Base-by-base conservation (phyloP, 495 filamentous ascomycete species). In the Podospora sp. region DNA sequence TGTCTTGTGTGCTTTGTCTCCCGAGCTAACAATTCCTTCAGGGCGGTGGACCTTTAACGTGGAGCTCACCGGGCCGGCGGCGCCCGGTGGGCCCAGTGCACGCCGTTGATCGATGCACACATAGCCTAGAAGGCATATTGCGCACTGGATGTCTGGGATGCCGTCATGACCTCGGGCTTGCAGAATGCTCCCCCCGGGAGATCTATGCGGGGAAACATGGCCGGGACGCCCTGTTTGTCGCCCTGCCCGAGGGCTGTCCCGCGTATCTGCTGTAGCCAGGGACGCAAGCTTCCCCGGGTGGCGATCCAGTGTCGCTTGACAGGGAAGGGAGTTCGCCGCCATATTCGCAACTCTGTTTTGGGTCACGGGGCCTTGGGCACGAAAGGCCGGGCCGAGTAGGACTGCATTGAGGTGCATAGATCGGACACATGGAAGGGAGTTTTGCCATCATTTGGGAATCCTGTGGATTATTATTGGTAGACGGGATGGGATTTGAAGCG, bases 1-100 rank as follows among this genome's bases (percentile, higher is more conserved):
- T 36, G 1, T 9, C 27, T 22, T 6, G 6, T 24, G 29, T 53
- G 8, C 60, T 21, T 25, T 35, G 35, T 62, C 29, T 50, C 36
- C 63, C 2, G 27, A 8, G 29, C 12, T 22, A 24, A 66, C 65
- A 65, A 68, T 66, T 59, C 22, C 20, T 33, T 21, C 21, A 84
- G 82, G 80, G 7, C 76, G 73, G 4, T 84, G 82, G 82, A 78
- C 73, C 6, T 84, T 84, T 33, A 83, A 83, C 60, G 72, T 80
- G 1, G 82, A 84, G 57, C 68, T 83, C 53, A 69, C 52, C 16
- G 65, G 63, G 35, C 24, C 62, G 11, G 51, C 56, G 6, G 6
- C 69, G 12, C 68, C 58, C 61, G 51, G 62, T 51, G 69, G 70
- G n/a, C 51, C 75, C 12, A 73, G 70, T 68, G 58, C 33, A 40